Evolutionary conservation across 2,329 filamentous ascomycete genomes (phyloP).

Genomic region (Pestalotiopsis sp.): DNA sequence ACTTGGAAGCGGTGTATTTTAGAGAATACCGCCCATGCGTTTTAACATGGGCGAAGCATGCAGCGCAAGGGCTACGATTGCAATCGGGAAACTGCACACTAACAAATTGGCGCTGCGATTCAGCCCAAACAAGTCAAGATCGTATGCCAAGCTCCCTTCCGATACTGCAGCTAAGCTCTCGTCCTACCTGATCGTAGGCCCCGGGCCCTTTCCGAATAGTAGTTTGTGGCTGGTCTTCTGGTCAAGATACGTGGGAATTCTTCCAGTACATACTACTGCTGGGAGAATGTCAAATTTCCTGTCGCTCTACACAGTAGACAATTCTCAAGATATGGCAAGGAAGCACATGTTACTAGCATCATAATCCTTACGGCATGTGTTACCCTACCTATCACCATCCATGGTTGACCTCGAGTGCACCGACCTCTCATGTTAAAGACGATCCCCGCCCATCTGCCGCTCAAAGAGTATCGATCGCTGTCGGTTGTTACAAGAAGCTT

Average conservation of each 20-base stretch:
- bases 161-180: background rate
- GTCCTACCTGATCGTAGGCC: background rate
- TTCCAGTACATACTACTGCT: too few species aligned
- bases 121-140: background rate
- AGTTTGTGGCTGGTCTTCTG: background rate
- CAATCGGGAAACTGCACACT: background rate
- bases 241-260: too few species aligned
- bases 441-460: background rate
- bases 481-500: background rate
- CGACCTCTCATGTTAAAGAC: background rate
- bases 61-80: background rate
- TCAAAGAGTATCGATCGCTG: background rate
- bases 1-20: too few species aligned
- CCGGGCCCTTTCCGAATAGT: background rate
- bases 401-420: background rate
- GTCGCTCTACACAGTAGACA: too few species aligned
- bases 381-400: too few species aligned
- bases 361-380: too few species aligned
- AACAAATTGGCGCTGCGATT: background rate
- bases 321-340: too few species aligned
- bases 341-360: too few species aligned
- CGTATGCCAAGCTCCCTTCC: background rate
- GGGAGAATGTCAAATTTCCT: too few species aligned
- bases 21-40: background rate
- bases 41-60: background rate